phyloP scores from a whole-genome alignment of 345 rosid species.

The Boechera stricta region DNA sequence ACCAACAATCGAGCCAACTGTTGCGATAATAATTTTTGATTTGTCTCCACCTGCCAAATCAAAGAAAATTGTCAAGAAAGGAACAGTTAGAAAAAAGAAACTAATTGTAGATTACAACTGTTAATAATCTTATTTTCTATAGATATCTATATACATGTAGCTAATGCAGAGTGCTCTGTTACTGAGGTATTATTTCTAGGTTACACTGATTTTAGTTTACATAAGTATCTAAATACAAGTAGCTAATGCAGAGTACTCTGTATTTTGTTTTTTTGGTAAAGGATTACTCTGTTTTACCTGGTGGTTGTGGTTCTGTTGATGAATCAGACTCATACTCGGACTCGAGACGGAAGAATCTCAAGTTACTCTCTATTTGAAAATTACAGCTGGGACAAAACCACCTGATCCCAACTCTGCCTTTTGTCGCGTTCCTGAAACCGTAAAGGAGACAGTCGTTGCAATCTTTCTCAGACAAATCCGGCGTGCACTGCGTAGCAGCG shows the following conservation, averaged over 20 bases:
- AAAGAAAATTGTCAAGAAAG: too few relatives aligned
- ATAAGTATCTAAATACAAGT: not conserved
- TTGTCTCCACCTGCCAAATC: not conserved
- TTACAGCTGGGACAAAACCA: slow-evolving; percentile 40
- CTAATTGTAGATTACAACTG: too few relatives aligned
- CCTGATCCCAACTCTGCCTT: slow-evolving; percentile 31
- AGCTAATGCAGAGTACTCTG: not conserved
- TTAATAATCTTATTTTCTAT: not conserved
- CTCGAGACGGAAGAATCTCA: slow-evolving; percentile 18
- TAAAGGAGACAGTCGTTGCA: slow-evolving; percentile 23
- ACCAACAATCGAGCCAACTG: slow-evolving; percentile 18
- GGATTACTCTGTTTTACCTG: not conserved
- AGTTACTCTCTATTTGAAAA: slow-evolving; percentile 29
- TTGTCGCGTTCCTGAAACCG: slow-evolving; percentile 6
- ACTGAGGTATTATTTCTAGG: too few relatives aligned
- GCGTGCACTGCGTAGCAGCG: slow-evolving; percentile 24
- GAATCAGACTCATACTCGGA: slow-evolving; percentile 29
- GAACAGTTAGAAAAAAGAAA: too few relatives aligned
- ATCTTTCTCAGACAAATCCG: slow-evolving; percentile 30
- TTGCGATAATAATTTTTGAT: not conserved
- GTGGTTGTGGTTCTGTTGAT: not conserved
- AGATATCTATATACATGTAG: not conserved
- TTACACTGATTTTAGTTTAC: too few relatives aligned
- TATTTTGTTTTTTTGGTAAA: not conserved
- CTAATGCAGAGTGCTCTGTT: slow-evolving; percentile 1